Evolutionary conservation across 2,329 filamentous ascomycete species (phyloP), one percentile per base, ranked within the genome.

Genomic region (Calonectria multiphialidica): DNA sequence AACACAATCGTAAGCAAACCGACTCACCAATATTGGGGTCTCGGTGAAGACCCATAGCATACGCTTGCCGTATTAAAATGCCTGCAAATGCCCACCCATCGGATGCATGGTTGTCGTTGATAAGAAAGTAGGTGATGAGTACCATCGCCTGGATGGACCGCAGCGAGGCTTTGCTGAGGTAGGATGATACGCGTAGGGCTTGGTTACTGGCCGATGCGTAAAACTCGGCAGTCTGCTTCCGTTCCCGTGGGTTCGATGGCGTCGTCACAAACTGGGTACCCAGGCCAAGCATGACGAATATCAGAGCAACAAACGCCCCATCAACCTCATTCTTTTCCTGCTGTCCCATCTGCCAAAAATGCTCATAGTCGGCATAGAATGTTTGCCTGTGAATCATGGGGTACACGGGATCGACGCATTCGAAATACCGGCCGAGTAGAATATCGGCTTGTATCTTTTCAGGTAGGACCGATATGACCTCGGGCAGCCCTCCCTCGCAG

Each of bases 41-140:
- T 18, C 94, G 91, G 80, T 96, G 93, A 15, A 96, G 83, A 0
- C 94, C 93, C 92, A 96, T 94, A 28, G 94, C 94, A 78, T 95
- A 96, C 0, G 94, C 91, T 82, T 96, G 94, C 30, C 94, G 89
- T 75, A 95, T 92, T 25, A 95, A 83, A 30, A 96, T 92, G 7
- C 94, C 94, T 0, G 93, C 93, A 86, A 95, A 96, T 0, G 93
- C 92, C 92, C 94, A 96, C 1, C 94, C 94, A 80, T 96, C 94
- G 0, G 93, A 94, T 5, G 93, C 93, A 78, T 96, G 94, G 78
- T 95, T 95, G 82, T 96, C 94, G 78, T 96, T 96, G 85, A 96
- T 95, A 42, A 96, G 86, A 77, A 96, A 96, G 80, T 96, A 96
- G 0, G 92, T 92, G 71, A 95, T 91, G 69, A 96, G 84, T 0